Conservation (phyloP, 2,329 filamentous ascomycete species). For the Aspergillus jensenii region DNA sequence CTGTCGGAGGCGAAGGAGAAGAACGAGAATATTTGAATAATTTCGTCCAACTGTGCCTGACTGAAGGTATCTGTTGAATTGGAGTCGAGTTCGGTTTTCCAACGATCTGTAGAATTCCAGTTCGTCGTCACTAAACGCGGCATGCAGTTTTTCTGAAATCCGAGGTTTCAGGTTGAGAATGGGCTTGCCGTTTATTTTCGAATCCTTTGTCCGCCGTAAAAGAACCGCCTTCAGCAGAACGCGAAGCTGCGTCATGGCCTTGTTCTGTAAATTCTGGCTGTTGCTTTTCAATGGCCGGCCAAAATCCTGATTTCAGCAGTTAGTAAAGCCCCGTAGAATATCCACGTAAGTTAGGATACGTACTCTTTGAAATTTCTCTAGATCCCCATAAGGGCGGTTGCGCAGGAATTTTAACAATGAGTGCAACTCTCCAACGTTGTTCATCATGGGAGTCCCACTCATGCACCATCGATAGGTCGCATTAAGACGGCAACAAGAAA, state of each 20-base stretch:
- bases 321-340: background rate
- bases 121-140: constrained; percentile 68
- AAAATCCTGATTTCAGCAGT: constrained; percentile 43
- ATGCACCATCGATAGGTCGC: constrained; percentile 69
- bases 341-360: constrained; percentile 21
- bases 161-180: constrained; percentile 70
- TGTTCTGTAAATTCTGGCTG: constrained; percentile 31
- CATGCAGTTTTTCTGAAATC: constrained; percentile 60
- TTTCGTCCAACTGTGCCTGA: constrained; percentile 67
- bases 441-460: constrained; percentile 88
- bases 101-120: constrained; percentile 63
- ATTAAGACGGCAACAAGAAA: constrained; percentile 59
- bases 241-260: constrained; percentile 70
- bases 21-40: constrained; percentile 77
- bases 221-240: constrained; percentile 76
- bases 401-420: constrained; percentile 74
- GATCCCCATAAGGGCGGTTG: constrained; percentile 71
- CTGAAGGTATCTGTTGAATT: constrained; percentile 75
- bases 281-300: constrained; percentile 51
- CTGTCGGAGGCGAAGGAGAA: constrained; percentile 77
- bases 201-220: constrained; percentile 78
- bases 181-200: constrained; percentile 74
- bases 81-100: constrained; percentile 64
- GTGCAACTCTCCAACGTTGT: constrained; percentile 73
- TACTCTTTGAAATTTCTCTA: constrained; percentile 60